phyloP scores from a whole-genome alignment of 2,329 filamentous ascomycete species.

The Sporothrix dimorphospora region DNA sequence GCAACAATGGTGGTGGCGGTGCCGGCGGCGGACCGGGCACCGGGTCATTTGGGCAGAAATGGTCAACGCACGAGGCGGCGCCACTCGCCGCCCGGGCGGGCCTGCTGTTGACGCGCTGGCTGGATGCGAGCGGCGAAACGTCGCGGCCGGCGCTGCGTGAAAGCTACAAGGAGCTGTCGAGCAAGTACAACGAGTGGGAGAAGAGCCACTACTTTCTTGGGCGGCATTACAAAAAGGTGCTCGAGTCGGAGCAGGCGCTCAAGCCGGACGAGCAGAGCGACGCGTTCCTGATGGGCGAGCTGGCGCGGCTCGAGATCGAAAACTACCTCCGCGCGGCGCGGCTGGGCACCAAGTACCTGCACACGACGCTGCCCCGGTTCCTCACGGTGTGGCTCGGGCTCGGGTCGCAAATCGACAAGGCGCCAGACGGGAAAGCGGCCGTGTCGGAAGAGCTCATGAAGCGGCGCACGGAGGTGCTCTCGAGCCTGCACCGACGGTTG shows the following conservation, averaged over 20 bases:
- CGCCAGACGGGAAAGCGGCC: constrained; percentile 58
- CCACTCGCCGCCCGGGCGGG: constrained; percentile 74
- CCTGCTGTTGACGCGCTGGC: constrained; percentile 92
- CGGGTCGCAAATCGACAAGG: constrained; percentile 71
- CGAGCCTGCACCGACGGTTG: constrained; percentile 71
- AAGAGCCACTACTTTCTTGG: constrained; percentile 97
- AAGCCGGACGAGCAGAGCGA: constrained; percentile 77
- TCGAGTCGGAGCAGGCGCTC: constrained; percentile 84
- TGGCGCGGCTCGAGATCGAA: constrained; percentile 85
- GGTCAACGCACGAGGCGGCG: constrained; percentile 10
- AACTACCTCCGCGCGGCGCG: constrained; percentile 87
- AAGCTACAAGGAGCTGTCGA: constrained; percentile 83
- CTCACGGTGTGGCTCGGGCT: constrained; percentile 94
- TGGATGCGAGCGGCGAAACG: constrained; percentile 91
- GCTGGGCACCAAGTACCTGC: constrained; percentile 92
- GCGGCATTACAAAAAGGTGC: constrained; percentile 93
- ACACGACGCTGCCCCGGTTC: constrained; percentile 89
- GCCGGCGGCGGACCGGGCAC: neutral
- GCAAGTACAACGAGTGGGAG: constrained; percentile 75
- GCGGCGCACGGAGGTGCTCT: constrained; percentile 66
- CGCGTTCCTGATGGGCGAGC: constrained; percentile 77
- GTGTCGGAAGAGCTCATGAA: constrained; percentile 56
- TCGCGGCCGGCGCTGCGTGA: constrained; percentile 77
- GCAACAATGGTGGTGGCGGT: neutral
- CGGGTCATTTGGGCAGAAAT: constrained; percentile 12